A percentile compares a stretch with the other conserved stretches of the same genome.
Conservation (phyloP, 257 asterid genomes). For the Ajuga chamaepitys region DNA sequence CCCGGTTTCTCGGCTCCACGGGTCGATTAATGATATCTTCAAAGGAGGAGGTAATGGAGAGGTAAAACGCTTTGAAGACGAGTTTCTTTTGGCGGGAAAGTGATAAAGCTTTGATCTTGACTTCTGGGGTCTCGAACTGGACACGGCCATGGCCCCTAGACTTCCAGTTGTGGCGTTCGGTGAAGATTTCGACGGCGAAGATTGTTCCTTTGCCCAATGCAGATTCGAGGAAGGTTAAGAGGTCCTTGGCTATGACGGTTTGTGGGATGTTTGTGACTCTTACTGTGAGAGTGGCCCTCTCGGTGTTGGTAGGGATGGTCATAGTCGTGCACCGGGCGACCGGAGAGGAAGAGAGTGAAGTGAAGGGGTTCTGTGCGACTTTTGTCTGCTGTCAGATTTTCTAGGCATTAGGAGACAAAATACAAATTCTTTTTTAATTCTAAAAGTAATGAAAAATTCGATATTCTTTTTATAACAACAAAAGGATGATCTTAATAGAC, state of each 20-base stretch:
- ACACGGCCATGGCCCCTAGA: conserved; percentile 83
- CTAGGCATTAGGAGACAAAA: too few species aligned
- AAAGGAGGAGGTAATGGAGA: conserved; percentile 38
- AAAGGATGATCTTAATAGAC: too few species aligned
- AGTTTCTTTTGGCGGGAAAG: conserved; percentile 46
- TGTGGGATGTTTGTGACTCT: conserved; percentile 50
- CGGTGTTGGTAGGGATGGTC: conserved; percentile 17
- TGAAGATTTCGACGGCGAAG: conserved; percentile 69
- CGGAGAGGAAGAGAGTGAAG: background rate
- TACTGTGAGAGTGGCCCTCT: conserved; percentile 47
- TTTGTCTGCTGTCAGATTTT: too few species aligned
- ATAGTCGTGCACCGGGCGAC: background rate
- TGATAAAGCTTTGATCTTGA: conserved; percentile 36
- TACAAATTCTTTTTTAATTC: too few species aligned
- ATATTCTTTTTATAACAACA: too few species aligned
- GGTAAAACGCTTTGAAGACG: conserved; percentile 39
- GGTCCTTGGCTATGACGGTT: conserved; percentile 45
- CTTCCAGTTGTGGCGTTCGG: conserved; percentile 76
- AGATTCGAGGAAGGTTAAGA: conserved; percentile 46
- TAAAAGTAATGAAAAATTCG: too few species aligned
- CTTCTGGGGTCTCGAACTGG: conserved; percentile 53
- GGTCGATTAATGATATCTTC: conserved; percentile 59
- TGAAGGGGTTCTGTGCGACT: background rate
- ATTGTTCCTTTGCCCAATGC: conserved; percentile 44
- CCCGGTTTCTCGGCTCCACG: conserved; percentile 40